Conservation (phyloP, 129 eudicot species). For the Daucus carota region DNA sequence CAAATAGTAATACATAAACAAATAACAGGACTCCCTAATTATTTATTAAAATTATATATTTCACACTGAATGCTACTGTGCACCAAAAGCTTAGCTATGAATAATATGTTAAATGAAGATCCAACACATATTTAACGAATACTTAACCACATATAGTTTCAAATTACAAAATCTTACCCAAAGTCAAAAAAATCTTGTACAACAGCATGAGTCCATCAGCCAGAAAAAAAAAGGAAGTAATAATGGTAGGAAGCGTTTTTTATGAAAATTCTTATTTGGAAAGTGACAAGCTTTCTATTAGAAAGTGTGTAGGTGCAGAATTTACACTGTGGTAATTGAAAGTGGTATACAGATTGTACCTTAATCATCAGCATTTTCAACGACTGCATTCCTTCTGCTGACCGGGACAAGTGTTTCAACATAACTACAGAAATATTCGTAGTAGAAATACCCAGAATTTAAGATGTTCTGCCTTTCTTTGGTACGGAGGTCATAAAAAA, state of each 20-base stretch:
- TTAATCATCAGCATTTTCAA: neutral
- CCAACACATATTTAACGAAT: neutral
- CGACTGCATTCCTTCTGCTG: neutral
- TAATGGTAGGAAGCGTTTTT: too few relatives aligned
- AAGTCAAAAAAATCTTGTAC: neutral
- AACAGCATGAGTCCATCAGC: neutral
- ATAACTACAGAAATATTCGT: neutral
- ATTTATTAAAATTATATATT: neutral
- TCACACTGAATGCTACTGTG: neutral
- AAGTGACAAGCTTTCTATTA: neutral
- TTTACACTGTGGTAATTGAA: neutral
- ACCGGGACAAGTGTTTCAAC: neutral
- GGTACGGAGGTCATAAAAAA: neutral
- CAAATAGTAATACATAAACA: neutral
- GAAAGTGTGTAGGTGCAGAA: neutral
- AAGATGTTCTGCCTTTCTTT: neutral
- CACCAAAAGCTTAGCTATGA: neutral
- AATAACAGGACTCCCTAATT: neutral
- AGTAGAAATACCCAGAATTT: neutral
- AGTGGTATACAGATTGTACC: neutral
- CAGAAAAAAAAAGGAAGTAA: neutral
- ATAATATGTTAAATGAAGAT: neutral
- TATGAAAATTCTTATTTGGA: too few relatives aligned
- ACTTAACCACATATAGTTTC: neutral
- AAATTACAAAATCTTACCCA: neutral